phyloP scores from a whole-genome alignment of 495 filamentous ascomycete genomes.

The Aspergillus sparsus region DNA sequence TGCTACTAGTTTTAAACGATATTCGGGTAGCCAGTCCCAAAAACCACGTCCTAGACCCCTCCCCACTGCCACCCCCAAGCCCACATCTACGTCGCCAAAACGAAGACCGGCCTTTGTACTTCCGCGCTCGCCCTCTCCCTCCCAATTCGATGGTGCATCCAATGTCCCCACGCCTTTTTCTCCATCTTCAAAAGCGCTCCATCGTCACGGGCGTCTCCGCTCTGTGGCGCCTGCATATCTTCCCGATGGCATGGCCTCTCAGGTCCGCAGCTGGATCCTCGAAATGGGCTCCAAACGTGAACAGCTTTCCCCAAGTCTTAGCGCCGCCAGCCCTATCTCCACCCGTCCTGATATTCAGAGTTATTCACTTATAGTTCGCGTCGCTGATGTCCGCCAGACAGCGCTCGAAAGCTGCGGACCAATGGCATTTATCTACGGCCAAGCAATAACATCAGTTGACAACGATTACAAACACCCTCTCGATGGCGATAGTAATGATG shows the following conservation, averaged over 20 bases:
- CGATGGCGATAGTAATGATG: not conserved
- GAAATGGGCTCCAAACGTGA: slow-evolving; percentile 43
- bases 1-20: slow-evolving; percentile 28
- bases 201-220: slow-evolving; percentile 35
- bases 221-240: slow-evolving; percentile 29
- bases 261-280: slow-evolving; percentile 47
- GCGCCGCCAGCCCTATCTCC: not conserved
- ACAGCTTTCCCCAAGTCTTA: slow-evolving; percentile 8
- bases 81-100: slow-evolving; percentile 21
- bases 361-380: slow-evolving; percentile 31
- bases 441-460: not conserved
- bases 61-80: not conserved
- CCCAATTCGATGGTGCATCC: slow-evolving; percentile 23
- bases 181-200: slow-evolving; percentile 38
- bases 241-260: slow-evolving; percentile 46
- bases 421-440: slow-evolving; percentile 34
- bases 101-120: slow-evolving; percentile 43
- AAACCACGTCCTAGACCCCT: not conserved
- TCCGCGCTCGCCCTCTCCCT: slow-evolving; percentile 43
- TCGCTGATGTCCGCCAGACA: slow-evolving; percentile 24
- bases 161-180: slow-evolving; percentile 43
- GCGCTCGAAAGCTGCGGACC: slow-evolving; percentile 32
- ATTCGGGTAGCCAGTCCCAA: slow-evolving; percentile 25
- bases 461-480: slow-evolving; percentile 6
- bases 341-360: slow-evolving; percentile 6